These are phyloP conservation scores for Xanthoconium separans DNA, from an alignment of 1,284 basidiomycete genomes.

Conservation along the genomic window DNA sequence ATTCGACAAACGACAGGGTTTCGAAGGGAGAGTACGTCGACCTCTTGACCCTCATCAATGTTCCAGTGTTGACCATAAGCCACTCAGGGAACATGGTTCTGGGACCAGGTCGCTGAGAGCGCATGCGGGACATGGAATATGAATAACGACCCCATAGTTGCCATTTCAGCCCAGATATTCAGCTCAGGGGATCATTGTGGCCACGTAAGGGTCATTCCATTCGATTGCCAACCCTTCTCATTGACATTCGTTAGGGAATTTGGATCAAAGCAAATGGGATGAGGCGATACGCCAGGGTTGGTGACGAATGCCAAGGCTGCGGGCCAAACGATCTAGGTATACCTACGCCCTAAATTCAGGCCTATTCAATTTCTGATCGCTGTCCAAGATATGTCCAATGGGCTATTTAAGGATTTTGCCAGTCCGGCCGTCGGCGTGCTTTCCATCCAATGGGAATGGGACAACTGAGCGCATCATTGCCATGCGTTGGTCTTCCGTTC, in stretches of 20 bases:
- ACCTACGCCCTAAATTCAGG: constrained; percentile 9
- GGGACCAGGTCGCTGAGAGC: constrained; percentile 37
- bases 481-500: constrained; percentile 3
- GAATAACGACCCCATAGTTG: constrained; percentile 45
- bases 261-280: constrained; percentile 43
- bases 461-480: constrained; percentile 11
- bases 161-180: constrained; percentile 46
- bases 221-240: constrained; percentile 6
- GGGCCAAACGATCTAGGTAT: constrained; percentile 45
- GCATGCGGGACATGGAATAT: constrained; percentile 48
- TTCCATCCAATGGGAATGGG: constrained; percentile 48
- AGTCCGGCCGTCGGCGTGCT: constrained; percentile 43
- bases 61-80: constrained; percentile 8
- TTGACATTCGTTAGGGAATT: constrained; percentile 40
- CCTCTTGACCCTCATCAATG: neutral
- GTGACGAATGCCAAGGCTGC: constrained; percentile 50
- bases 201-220: constrained; percentile 37
- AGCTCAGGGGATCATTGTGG: constrained; percentile 44
- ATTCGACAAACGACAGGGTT: constrained; percentile 47
- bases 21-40: constrained; percentile 49
- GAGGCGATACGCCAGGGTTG: constrained; percentile 40
- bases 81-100: constrained; percentile 40
- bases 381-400: constrained; percentile 53
- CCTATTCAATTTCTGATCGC: constrained; percentile 2
- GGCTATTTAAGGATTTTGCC: constrained; percentile 45